Evolutionary conservation across 1,284 basidiomycete species (phyloP).

Genomic region (Fomitopsis betulina): DNA sequence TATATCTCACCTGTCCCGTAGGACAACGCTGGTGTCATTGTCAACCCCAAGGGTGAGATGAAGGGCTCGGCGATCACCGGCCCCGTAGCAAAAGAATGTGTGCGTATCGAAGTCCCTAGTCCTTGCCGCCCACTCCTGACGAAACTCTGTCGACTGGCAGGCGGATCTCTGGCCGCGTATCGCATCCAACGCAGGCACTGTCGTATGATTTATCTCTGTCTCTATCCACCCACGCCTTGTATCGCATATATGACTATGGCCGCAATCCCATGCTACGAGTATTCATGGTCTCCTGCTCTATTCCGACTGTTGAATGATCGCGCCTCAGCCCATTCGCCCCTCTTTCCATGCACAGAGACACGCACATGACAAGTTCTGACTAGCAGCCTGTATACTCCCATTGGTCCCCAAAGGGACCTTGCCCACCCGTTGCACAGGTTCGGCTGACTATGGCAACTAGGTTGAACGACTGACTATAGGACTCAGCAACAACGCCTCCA

Average conservation of each 20-base stretch:
- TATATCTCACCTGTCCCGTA: conserved; percentile 21
- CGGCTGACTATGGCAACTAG: too few relatives aligned
- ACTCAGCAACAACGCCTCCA: too few relatives aligned
- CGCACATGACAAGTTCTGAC: too few relatives aligned
- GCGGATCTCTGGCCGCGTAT: conserved; percentile 99
- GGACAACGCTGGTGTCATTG: conserved; percentile 97
- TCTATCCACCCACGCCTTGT: conserved; percentile 18
- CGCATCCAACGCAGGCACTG: conserved; percentile 96
- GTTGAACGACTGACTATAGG: too few relatives aligned
- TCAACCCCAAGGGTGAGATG: conserved; percentile 99
- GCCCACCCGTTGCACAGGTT: too few relatives aligned
- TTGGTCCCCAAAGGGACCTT: too few relatives aligned
- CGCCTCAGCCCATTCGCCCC: too few relatives aligned
- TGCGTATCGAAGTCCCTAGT: conserved; percentile 36
- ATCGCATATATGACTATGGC: conserved; percentile 20
- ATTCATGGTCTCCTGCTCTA: conserved; percentile 2
- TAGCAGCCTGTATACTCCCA: too few relatives aligned
- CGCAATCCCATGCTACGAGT: conserved; percentile 9
- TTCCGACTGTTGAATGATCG: too few relatives aligned
- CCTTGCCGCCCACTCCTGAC: not conserved
- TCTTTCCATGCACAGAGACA: too few relatives aligned
- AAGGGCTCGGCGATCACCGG: conserved; percentile 99
- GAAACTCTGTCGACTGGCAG: conserved; percentile 30
- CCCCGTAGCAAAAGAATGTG: conserved; percentile 96
- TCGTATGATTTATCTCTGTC: conserved; percentile 60